Evolutionary conservation across 1,284 basidiomycete species (phyloP), one percentile per base, ranked within the genome.

Genomic region (Pyrrhoderma lamaoense): DNA sequence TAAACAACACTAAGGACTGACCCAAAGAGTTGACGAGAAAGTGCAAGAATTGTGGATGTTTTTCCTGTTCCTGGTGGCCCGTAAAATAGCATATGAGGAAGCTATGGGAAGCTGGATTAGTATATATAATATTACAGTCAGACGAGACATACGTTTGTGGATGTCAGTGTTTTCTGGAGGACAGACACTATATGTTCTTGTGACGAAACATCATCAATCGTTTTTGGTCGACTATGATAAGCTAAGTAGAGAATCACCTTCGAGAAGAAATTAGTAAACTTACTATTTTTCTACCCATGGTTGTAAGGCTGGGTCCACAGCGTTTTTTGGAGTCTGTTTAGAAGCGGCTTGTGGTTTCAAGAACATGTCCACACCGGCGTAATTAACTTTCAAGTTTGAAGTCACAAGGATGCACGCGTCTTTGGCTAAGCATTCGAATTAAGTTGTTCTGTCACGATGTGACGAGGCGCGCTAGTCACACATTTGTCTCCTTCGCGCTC

Each of bases 271-370:
- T 34, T 21, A 37, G 45, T 3, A 35, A 36, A 25, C 74, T 48
- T 47, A 93, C 92, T 97, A 98, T 80, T 97, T 97, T 70, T 98
- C 94, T 0, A 98, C 93, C 94, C 94, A 98, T 56, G 94, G 94
- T 64, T 96, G 91, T 34, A 85, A 66, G 37, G 75, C 75, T 2
- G 83, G 80, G 56, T 85, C 81, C 13, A 73, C 66, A 0, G 64
- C 57, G 31, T 72, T 71, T 59, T 74, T 73, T 23, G 67, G 62
- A 1, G 65, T 58, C 51, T 72, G 62, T 58, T 72, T 70, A 5
- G 27, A 31, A 48, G 67, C 59, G 56, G 69, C 61, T 45, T 70
- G 66, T 14, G 64, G 66, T 55, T 77, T 71, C 61, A 89, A 85
- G 72, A 88, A 72, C 80, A 82, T 83, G 37, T 42, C 63, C 60